Evolutionary conservation across 805 yeast genomes (phyloP).

Genomic region (Priceomyces castillae): DNA sequence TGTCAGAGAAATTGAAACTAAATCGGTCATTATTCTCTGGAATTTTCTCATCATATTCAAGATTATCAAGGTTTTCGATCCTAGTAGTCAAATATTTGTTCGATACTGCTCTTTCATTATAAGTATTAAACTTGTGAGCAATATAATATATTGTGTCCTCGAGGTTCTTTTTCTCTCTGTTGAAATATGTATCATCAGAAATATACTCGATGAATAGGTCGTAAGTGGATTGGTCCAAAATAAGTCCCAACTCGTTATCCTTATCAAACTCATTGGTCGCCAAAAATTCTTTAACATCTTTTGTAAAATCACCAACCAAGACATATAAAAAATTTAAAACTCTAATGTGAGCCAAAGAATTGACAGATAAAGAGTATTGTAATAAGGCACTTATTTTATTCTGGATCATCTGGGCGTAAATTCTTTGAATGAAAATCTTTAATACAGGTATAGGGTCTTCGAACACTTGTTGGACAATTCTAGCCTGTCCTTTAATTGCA

Average conservation of each 20-base stretch:
- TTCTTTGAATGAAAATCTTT: slow-evolving; percentile 66
- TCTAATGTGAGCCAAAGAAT: slow-evolving; percentile 73
- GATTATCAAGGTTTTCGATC: slow-evolving; percentile 33
- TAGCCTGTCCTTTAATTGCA: slow-evolving; percentile 68
- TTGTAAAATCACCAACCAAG: slow-evolving; percentile 56
- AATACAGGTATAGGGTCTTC: slow-evolving; percentile 66
- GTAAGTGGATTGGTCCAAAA: slow-evolving; percentile 69
- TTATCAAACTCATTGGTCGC: slow-evolving; percentile 44
- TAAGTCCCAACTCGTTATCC: slow-evolving; percentile 42
- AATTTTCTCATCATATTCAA: slow-evolving; percentile 18
- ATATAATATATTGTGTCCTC: slow-evolving; percentile 49
- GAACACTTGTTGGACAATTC: slow-evolving; percentile 71
- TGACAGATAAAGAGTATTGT: slow-evolving; percentile 58
- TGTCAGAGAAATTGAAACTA: slow-evolving; percentile 35
- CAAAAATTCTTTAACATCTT: slow-evolving; percentile 62
- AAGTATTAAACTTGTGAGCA: slow-evolving; percentile 43
- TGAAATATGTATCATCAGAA: slow-evolving; percentile 66
- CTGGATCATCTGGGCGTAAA: slow-evolving; percentile 70
- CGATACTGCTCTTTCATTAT: slow-evolving; percentile 34
- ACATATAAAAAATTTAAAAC: slow-evolving; percentile 66
- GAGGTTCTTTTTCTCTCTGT: slow-evolving; percentile 64
- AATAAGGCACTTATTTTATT: slow-evolving; percentile 56
- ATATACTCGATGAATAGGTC: slow-evolving; percentile 72
- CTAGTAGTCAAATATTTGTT: slow-evolving; percentile 32
- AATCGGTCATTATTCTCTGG: slow-evolving; percentile 22